A percentile compares a stretch with the other conserved stretches of the same genome.
These are phyloP conservation scores for Colletotrichum sp. DNA, from an alignment of 2,329 filamentous ascomycete genomes.

Conservation along the genomic window DNA sequence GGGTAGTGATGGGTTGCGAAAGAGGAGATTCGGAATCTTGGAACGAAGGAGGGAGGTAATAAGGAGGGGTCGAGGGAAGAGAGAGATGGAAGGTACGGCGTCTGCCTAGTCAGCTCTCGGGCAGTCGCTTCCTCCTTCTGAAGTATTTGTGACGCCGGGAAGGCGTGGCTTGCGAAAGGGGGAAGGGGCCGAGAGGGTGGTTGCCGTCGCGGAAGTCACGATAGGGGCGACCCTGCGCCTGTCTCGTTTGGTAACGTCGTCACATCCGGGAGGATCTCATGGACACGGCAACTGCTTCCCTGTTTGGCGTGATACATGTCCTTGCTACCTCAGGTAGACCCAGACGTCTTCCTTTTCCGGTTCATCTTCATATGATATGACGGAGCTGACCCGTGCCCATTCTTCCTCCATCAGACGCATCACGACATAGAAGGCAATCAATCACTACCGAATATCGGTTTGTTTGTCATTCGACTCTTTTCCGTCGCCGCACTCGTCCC, in stretches of 20 bases:
- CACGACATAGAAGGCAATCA: fast-evolving
- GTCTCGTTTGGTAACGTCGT: not conserved
- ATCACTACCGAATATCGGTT: fast-evolving
- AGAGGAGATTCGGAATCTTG: not conserved
- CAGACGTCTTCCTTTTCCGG: not conserved
- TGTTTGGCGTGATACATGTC: not conserved
- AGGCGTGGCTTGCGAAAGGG: not conserved
- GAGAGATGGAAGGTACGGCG: not conserved
- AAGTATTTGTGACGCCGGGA: not conserved
- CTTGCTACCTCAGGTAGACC: not conserved
- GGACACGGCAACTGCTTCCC: not conserved
- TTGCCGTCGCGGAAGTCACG: not conserved
- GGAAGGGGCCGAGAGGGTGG: not conserved
- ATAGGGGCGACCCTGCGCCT: not conserved
- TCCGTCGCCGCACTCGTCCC: not conserved
- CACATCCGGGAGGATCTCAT: not conserved
- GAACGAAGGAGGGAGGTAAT: not conserved
- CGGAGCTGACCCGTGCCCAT: not conserved
- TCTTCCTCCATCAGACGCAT: not conserved
- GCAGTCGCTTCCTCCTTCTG: not conserved
- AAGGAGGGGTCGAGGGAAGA: not conserved
- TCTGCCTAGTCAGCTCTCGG: not conserved
- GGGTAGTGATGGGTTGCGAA: not conserved
- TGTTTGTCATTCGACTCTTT: not conserved
- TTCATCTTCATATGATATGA: not conserved